These are phyloP conservation scores for Xylaria digitata DNA, from an alignment of 2,329 filamentous ascomycete species.

Conservation along the genomic window DNA sequence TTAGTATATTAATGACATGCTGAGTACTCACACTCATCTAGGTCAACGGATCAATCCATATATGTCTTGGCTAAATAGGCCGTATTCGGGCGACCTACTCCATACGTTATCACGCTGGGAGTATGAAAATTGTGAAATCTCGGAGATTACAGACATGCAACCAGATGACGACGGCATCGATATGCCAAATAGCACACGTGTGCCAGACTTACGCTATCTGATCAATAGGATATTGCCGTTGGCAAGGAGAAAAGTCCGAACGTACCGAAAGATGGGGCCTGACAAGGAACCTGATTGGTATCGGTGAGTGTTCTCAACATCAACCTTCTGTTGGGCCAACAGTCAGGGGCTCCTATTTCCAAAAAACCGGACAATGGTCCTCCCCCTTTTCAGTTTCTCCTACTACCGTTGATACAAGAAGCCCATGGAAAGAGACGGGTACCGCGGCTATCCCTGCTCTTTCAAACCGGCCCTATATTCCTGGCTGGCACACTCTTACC, in stretches of 20 bases:
- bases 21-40: neutral
- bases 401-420: too few species aligned
- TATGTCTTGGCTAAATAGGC: neutral
- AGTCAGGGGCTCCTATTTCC: neutral
- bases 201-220: neutral
- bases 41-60: neutral
- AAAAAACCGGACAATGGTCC: neutral
- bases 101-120: neutral
- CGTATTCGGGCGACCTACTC: slow-evolving; percentile 9
- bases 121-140: neutral
- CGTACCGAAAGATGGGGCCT: neutral
- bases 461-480: neutral
- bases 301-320: neutral
- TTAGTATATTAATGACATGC: neutral
- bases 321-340: neutral
- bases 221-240: neutral
- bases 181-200: neutral
- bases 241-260: neutral
- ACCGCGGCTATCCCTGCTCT: neutral
- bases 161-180: neutral
- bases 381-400: neutral
- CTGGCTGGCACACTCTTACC: neutral
- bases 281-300: slow-evolving; percentile 2
- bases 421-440: neutral
- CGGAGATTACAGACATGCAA: neutral